Percentiles rank a stretch among this genome's conserved stretches.
Evolutionary conservation across 2,329 filamentous ascomycete genomes (phyloP).

Genomic region (Leptographium flavum): DNA sequence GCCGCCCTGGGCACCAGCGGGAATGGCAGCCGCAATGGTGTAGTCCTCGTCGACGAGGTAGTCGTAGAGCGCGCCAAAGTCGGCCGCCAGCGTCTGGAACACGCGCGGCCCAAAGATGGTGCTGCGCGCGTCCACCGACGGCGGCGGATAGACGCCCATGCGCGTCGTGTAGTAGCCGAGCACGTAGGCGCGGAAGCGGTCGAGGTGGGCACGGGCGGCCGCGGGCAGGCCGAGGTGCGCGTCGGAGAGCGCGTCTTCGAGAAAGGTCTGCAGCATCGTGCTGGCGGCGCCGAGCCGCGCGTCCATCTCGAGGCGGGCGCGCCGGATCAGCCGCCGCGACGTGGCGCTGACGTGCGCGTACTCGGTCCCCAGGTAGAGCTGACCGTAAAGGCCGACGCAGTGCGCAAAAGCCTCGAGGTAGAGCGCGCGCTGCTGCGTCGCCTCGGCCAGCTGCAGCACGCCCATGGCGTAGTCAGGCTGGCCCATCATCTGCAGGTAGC

Average conservation of each 20-base stretch:
- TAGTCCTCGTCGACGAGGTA: slow-evolving; percentile 52
- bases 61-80: slow-evolving; percentile 58
- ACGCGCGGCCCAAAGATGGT: slow-evolving; percentile 41
- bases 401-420: slow-evolving; percentile 65
- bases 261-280: slow-evolving; percentile 47
- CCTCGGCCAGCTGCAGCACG: slow-evolving; percentile 52
- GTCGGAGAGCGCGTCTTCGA: slow-evolving; percentile 56
- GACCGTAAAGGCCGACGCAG: slow-evolving; percentile 62
- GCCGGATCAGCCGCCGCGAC: slow-evolving; percentile 51
- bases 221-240: slow-evolving; percentile 48
- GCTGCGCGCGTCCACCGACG: slow-evolving; percentile 23
- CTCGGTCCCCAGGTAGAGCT: slow-evolving; percentile 39
- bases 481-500: slow-evolving; percentile 53
- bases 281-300: slow-evolving; percentile 43
- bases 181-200: slow-evolving; percentile 57
- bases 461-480: slow-evolving; percentile 56
- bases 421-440: slow-evolving; percentile 45
- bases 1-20: slow-evolving; percentile 45
- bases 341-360: slow-evolving; percentile 37
- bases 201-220: slow-evolving; percentile 50
- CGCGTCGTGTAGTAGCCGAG: slow-evolving; percentile 50
- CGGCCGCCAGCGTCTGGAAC: slow-evolving; percentile 47
- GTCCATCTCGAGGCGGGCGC: slow-evolving; percentile 51
- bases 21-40: slow-evolving; percentile 30
- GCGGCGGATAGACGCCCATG: slow-evolving; percentile 59